Conservation (phyloP, 768 basidiomycete species). For the Mycena vitilis region DNA sequence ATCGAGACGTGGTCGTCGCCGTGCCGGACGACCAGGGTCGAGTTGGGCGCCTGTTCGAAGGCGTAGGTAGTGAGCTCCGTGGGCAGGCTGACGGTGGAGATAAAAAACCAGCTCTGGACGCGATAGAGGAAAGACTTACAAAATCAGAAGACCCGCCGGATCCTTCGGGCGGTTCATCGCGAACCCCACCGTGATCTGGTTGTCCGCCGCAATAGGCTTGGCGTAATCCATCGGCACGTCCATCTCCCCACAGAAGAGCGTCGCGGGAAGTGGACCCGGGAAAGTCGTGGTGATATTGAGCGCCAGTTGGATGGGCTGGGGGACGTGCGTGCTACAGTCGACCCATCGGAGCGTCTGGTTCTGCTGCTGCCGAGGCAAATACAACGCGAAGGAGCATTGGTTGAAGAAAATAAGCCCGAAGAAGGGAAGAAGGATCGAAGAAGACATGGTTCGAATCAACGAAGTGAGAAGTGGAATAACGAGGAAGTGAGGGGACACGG, state of each 20-base stretch:
- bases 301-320: neutral
- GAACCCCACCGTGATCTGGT: constrained; percentile 38
- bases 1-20: constrained; percentile 38
- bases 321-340: constrained; percentile 4
- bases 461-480: neutral
- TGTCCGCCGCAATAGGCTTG: constrained; percentile 25
- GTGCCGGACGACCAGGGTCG: constrained; percentile 29
- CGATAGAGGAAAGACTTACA: constrained; percentile 15
- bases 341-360: constrained; percentile 8
- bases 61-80: constrained; percentile 33
- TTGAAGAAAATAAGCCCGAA: neutral
- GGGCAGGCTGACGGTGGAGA: constrained; percentile 15
- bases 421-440: constrained; percentile 6
- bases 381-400: constrained; percentile 2
- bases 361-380: constrained; percentile 6
- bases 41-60: constrained; percentile 27
- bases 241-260: constrained; percentile 20
- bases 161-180: constrained; percentile 36
- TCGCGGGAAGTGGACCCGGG: neutral
- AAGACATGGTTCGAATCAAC: constrained; percentile 9
- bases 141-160: constrained; percentile 28
- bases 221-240: constrained; percentile 40
- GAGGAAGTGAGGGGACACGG: neutral
- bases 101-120: neutral
- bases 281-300: constrained; percentile 11